Base-by-base conservation (phyloP, 345 rosid species). In the Linum tenue region DNA sequence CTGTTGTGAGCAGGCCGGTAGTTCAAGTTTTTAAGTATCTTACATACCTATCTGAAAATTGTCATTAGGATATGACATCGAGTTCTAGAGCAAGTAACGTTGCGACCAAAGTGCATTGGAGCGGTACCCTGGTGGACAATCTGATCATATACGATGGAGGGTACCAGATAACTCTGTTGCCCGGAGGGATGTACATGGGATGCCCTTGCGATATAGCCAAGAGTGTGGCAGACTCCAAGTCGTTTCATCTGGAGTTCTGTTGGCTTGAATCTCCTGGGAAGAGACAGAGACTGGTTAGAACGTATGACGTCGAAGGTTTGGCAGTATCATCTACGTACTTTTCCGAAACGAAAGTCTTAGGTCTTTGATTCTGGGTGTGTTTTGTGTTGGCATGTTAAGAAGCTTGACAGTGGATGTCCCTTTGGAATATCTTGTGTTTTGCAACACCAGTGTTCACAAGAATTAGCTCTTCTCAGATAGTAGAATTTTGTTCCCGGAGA, bases 131-230 rank as follows among this genome's bases (percentile, higher is more conserved):
- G 43, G 70, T 78, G 0, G 82, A 78, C 39, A 78, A 92, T 83
- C 56, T 84, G 83, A 78, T 86, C 16, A 80, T 78, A 37, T 90
- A 86, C 31, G 86, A 80, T 11, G 86, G 82, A 64, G 96, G 87
- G 17, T 92, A 87, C 64, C 91, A 86, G 68, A 71, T 82, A 41
- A 80, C 84, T 1, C 48, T 88, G 62, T 73, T 92, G 72, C 97
- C 96, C 0, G 96, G 96, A 60, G 96, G 97, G 56, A 86, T 90
- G 90, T 87, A 88, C 77, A 79, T 86, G 86, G 98, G 98, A 67
- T 92, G 77, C 65, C 96, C 96, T 0, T 77, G 83, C 37, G 81
- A 88, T 51, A 71, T 90, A 31, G 80, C 89, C 0, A 90, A 81
- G 78, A 71, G 81, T 60, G 83, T 90, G 17, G 85, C 86, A 16